phyloP scores from a whole-genome alignment of 1,284 basidiomycete species.

The Phlebopus sp. region DNA sequence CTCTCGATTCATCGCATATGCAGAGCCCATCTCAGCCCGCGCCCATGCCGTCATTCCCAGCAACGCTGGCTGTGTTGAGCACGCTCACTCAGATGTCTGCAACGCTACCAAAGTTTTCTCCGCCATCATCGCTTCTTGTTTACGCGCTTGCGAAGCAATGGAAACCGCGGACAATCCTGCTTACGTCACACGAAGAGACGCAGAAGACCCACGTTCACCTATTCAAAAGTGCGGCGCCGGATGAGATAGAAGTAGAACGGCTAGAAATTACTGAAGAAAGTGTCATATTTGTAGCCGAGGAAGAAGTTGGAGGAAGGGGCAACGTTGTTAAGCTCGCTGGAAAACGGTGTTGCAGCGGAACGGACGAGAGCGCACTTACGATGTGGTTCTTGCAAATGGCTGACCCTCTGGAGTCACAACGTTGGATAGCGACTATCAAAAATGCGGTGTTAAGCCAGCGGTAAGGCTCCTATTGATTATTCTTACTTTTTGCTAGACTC shows the following conservation, averaged over 20 bases:
- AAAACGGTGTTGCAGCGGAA: conserved; percentile 34
- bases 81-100: conserved; percentile 52
- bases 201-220: conserved; percentile 64
- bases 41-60: conserved; percentile 54
- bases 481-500: neutral
- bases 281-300: conserved; percentile 69
- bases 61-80: conserved; percentile 45
- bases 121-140: conserved; percentile 61
- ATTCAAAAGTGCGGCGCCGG: conserved; percentile 56
- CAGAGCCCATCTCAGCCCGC: conserved; percentile 12
- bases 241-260: conserved; percentile 68
- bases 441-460: conserved; percentile 65
- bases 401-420: conserved; percentile 58
- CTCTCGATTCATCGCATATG: conserved; percentile 13
- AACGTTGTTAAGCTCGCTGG: conserved; percentile 68
- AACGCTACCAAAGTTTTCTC: conserved; percentile 61
- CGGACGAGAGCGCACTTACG: conserved; percentile 5
- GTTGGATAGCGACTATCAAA: conserved; percentile 74
- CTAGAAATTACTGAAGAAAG: conserved; percentile 72
- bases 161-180: conserved; percentile 62
- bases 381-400: conserved; percentile 66
- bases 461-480: conserved; percentile 36
- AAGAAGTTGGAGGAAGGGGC: conserved; percentile 59
- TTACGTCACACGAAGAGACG: conserved; percentile 45
- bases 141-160: conserved; percentile 71